Evolutionary conservation across 2,329 filamentous ascomycete species (phyloP).

Genomic region (Didymella arachidicola): DNA sequence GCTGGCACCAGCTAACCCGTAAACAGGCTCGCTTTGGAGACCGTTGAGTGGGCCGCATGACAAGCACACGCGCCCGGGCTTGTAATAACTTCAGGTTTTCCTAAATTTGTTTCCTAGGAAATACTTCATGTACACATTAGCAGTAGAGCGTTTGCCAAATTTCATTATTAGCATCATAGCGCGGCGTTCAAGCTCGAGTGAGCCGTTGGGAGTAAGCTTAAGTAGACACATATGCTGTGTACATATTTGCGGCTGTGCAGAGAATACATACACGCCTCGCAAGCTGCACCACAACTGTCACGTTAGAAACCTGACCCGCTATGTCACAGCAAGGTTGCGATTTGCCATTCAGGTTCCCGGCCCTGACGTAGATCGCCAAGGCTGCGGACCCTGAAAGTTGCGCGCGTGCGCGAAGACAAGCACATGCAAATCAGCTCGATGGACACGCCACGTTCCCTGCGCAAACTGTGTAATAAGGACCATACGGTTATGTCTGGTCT

Average conservation of each 20-base stretch:
- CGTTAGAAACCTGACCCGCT: background rate
- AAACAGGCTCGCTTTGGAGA: conserved; percentile 69
- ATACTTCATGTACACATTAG: background rate
- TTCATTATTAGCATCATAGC: conserved; percentile 18
- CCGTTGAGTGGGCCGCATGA: conserved; percentile 81
- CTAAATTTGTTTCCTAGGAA: background rate
- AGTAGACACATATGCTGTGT: background rate
- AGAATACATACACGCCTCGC: background rate
- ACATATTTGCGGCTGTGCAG: background rate
- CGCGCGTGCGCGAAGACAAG: conserved; percentile 14
- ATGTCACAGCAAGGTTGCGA: conserved; percentile 6
- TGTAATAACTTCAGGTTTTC: background rate
- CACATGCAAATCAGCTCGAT: conserved; percentile 15
- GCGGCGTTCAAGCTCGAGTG: conserved; percentile 20
- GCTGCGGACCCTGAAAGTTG: conserved; percentile 16
- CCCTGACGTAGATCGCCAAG: conserved; percentile 35
- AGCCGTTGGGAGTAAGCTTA: background rate
- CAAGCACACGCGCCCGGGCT: background rate
- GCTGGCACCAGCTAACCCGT: background rate
- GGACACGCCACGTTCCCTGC: conserved; percentile 8
- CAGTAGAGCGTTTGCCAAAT: background rate
- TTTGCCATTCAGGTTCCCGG: conserved; percentile 26
- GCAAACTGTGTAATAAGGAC: background rate
- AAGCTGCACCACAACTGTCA: conserved; percentile 8
- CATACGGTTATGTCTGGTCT: background rate